These are phyloP conservation scores for Hemileccinum rubropunctum DNA, from an alignment of 768 basidiomycete genomes.

Conservation along the genomic window DNA sequence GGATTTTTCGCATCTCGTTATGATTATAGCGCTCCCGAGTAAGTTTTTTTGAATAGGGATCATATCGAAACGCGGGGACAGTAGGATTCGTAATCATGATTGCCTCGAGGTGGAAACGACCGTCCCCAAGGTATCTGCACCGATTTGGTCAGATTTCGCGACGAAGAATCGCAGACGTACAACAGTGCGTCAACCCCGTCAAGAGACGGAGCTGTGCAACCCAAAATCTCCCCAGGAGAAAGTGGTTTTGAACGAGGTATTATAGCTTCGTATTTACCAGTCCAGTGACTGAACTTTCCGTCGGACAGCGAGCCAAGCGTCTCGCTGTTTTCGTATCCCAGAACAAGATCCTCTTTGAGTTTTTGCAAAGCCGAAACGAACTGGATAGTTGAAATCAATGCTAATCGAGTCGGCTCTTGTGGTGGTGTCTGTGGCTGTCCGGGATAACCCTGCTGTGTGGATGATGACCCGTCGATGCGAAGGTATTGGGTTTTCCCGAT, in stretches of 20 bases:
- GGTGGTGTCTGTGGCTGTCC: constrained; percentile 14
- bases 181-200: constrained; percentile 84
- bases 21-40: constrained; percentile 92
- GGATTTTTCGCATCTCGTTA: constrained; percentile 72
- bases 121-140: constrained; percentile 92
- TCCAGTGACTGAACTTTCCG: constrained; percentile 36
- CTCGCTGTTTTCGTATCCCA: constrained; percentile 30
- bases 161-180: constrained; percentile 42
- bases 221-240: constrained; percentile 94
- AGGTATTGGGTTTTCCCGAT: constrained; percentile 45
- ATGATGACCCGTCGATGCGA: constrained; percentile 22
- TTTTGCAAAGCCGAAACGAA: constrained; percentile 91
- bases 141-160: constrained; percentile 1
- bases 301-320: background rate
- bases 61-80: constrained; percentile 95
- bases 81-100: constrained; percentile 99
- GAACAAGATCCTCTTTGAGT: constrained; percentile 74
- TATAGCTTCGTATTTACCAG: constrained; percentile 65
- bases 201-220: constrained; percentile 90
- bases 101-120: constrained; percentile 95
- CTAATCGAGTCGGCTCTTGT: constrained; percentile 61
- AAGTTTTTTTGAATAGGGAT: constrained; percentile 96
- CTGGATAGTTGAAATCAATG: constrained; percentile 96
- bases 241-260: constrained; percentile 90
- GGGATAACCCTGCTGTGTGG: constrained; percentile 3